Base-by-base conservation (phyloP, 1,284 basidiomycete genomes). In the Ganoderma leucocontextum region DNA sequence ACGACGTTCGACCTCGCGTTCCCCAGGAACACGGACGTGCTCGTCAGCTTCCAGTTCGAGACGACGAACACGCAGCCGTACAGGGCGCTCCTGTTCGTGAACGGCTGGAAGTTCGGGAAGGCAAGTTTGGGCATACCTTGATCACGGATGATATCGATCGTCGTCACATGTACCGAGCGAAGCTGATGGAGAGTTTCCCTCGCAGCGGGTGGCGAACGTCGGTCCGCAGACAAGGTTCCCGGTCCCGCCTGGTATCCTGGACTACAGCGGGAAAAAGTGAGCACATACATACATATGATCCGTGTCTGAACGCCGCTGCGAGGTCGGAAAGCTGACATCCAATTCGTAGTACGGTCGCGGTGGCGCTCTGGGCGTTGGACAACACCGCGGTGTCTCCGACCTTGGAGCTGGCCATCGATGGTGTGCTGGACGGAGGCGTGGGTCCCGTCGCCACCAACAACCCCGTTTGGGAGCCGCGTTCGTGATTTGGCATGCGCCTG, bases 91-190 rank as follows among this genome's bases (percentile, higher is more conserved):
- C 71, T 95, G 62, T 95, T 91, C 69, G 90, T 95, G 35, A 95
- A 95, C 74, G 93, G 93, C n/a, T 95, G 93, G 93, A 89, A 91
- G 84, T 93, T 92, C 87, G 93, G 93, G 8, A 94, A 93, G 92
- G 92, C 88, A 73, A 60, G 84, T 49, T 5, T 42, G 41, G 41
- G 17, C 41, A n/a, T n/a, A 42, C 41, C 17, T 42, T 7, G 15
- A 42, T 42, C 41, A 17, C 4, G 13, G 0, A 17, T 42, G 41
- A 47, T 7, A 29, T 29, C 29, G 29, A 29, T 29, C 29, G 29
- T 29, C 7, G 17, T 15, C 2, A 15, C n/a, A 22, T 47, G 19
- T 9, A 47, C 44, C 9, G n/a, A 22, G 35, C 35, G 38, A 15
- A 29, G 49, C n/a, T 22, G 41, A 38, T 62, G 58, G 10, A 15